Base-by-base conservation (phyloP, 1,139 yeast genomes). In the Suhomyces anneliseae region DNA sequence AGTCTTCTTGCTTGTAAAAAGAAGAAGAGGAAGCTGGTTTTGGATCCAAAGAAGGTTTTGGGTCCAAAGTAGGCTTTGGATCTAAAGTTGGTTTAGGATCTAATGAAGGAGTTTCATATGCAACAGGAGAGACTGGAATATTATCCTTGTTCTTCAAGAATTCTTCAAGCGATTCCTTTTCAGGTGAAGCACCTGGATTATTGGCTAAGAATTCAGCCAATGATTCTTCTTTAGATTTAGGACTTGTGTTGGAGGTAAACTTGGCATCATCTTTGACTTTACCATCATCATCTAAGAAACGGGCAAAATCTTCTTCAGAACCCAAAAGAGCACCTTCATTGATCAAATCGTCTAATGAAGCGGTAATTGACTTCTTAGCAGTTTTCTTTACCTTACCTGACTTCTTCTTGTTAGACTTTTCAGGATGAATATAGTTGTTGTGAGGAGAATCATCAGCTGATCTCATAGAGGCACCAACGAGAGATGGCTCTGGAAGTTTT, bases 321-420 rank as follows among this genome's bases (percentile, higher is more conserved):
- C 81, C 80, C 54, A 81, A 58, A 45, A 83, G 66, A 0, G 86
- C 87, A 24, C 88, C 87, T 56, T 82, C 87, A 39, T 66, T 76
- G 49, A 74, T 78, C 57, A 82, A 70, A 39, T 82, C 85, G 51
- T 77, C 84, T 54, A 82, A 73, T 0, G 82, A 72, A 29, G 81
- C 78, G 39, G 76, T 62, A 32, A 74, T 60, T 27, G 67, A 57
- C 42, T 47, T 48, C 15, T 42, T 44, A 36, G 51, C 15, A 27
- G 47, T 31, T 42, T 47, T 47, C 44, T 57, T 59, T 40, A 42
- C 7, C 43, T 43, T 43, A 34, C 34, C 11, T 33, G 44, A 31
- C 35, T 41, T 44, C 41, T 55, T 55, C 41, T 56, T 56, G 53
- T 58, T 53, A 50, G 51, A 55, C 51, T 51, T 53, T 51, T 74